Conservation (phyloP, 306 rosid species). For the Sophora flavescens region DNA sequence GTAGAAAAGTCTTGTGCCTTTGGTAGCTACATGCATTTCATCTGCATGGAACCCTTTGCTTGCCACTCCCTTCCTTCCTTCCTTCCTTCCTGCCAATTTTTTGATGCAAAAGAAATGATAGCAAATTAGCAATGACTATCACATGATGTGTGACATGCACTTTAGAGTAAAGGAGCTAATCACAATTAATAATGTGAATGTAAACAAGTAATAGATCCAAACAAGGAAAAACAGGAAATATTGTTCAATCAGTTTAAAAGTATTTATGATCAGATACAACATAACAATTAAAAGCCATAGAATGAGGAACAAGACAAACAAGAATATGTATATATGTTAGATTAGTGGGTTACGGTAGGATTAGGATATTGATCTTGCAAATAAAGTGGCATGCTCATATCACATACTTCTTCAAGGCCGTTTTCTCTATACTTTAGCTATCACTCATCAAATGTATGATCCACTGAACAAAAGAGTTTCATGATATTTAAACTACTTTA, state of each 20-base stretch:
- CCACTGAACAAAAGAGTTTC: not conserved
- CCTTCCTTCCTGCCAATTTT: no score
- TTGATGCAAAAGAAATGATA: no score
- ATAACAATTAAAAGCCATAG: slow-evolving; percentile 49
- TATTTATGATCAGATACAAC: slow-evolving; percentile 35
- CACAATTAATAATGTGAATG: no score
- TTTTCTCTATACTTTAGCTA: slow-evolving; percentile 1
- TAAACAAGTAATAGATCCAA: no score
- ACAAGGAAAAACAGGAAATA: no score
- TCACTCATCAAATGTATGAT: not conserved
- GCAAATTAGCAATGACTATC: no score
- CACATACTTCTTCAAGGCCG: slow-evolving; percentile 51
- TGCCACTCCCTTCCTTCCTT: no score
- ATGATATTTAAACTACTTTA: not conserved
- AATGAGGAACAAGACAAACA: slow-evolving; percentile 56
- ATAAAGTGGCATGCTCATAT: slow-evolving; percentile 58
- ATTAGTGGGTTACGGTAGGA: slow-evolving; percentile 77
- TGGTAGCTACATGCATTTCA: no score
- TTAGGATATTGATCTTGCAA: slow-evolving; percentile 61
- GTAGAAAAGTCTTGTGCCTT: no score
- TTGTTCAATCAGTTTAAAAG: slow-evolving; percentile 40
- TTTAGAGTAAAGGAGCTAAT: no score
- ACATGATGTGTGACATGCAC: no score
- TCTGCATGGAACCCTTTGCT: no score
- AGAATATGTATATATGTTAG: slow-evolving; percentile 55